Base-by-base conservation (phyloP, 176 grass and related monocot genomes). In the Musa troglodytarum region DNA sequence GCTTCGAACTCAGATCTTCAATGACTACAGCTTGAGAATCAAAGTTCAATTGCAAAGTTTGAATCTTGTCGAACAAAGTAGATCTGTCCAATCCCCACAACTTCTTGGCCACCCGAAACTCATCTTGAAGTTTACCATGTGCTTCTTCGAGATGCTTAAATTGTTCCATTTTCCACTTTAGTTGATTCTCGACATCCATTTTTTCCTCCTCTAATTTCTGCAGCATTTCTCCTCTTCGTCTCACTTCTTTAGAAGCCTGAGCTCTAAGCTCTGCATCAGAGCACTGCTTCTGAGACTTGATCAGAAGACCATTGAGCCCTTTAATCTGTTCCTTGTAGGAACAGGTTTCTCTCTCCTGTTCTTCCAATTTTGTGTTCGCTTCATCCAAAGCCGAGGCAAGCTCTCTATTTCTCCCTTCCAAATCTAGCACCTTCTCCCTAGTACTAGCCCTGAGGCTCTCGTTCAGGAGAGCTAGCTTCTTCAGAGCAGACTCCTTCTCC, bases 141-240 rank as follows among this genome's bases (percentile, higher is more conserved):
- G 95, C 95, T 2, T 93, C 88, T 86, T 98, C 88, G 2, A 98
- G 91, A 74, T 98, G 90, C n/a, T 72, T 56, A 54, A 98, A 98
- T 70, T 98, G 88, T 73, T 98, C 90, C 0, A 49, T 53, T 81
- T 98, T 94, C 95, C 95, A 94, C 71, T 98, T 98, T 16, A 98
- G 80, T 54, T 87, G 82, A 2, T 86, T 70, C 63, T 89, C 34
- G 1, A 91, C 24, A 12, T 82, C 64, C 0, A 79, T 78, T 80
- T 90, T 93, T 66, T 98, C 88, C 63, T 91, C 90, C 87, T 93
- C 86, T 1, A 93, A 76, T 58, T 82, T 84, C 49, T 61, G 14
- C 14, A 93, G 70, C 68, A 90, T 76, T 69, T 91, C 76, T 15
- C 91, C 95, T 76, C 84, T 83, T 88, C 80, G 70, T 81, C 72